Base-by-base conservation (phyloP, 805 yeast species). In the Cyberlindnera maclurae region DNA sequence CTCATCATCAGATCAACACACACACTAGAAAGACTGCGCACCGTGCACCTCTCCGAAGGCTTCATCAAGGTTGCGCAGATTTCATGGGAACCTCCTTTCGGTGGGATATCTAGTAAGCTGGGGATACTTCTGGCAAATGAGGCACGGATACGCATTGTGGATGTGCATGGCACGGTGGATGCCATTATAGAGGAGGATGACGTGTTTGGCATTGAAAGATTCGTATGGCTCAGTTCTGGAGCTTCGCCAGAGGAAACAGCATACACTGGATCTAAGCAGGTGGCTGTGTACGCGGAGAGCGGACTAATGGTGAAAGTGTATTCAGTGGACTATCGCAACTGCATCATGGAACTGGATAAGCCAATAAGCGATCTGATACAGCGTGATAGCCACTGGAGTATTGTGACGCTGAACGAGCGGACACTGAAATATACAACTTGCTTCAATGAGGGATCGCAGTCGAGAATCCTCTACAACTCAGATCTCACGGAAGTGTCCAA, bases 171-270 rank as follows among this genome's bases (percentile, higher is more conserved):
- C 24, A 15, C 29, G 1, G 38, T 48, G 15, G 40, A 43, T 31
- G 41, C 47, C 6, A 22, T 20, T n/a, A 44, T 50, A 8, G 15
- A 9, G 11, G 55, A 47, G 26, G 51, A 45, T 30, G 46, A 41
- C 5, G 26, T 48, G 5, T 46, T 49, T 38, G 54, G 49, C 1
- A 41, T 50, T 8, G 44, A 41, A 15, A 38, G 22, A 5, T 44
- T 50, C 7, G 33, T 43, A 20, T 50, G 54, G 54, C 34, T 50
- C 8, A 20, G 24, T 10, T 22, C 31, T 1, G 42, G 44, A 2
- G 15, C 10, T 1, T 31, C 18, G 6, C 40, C 32, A 5, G 22
- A n/a, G n/a, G 47, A 49, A 13, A 45, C 51, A 4, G 51, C 47
- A 3, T 49, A 49, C 26, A 31, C 16, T 3, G 46, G 48, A 3